phyloP scores from a whole-genome alignment of 2,329 filamentous ascomycete genomes.

The Thyridium curvatum region DNA sequence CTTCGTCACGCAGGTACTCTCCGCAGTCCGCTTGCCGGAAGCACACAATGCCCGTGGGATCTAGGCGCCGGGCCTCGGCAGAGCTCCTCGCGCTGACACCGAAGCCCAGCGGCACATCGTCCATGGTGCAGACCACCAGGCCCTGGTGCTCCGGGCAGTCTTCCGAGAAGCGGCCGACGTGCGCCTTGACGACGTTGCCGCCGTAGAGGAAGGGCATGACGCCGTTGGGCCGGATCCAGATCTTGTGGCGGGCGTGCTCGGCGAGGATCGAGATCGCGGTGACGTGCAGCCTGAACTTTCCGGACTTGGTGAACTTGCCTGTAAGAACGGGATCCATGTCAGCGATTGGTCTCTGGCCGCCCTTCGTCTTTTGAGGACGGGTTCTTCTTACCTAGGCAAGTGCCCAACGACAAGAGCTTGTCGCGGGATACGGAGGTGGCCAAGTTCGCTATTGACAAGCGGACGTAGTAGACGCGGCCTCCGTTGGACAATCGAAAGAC shows the following conservation, averaged over 20 bases:
- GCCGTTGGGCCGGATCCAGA: constrained; percentile 94
- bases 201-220: constrained; percentile 98
- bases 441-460: constrained; percentile 82
- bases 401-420: constrained; percentile 80
- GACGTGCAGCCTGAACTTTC: constrained; percentile 92
- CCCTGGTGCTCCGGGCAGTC: constrained; percentile 93
- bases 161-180: constrained; percentile 76
- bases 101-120: constrained; percentile 90
- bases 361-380: background rate
- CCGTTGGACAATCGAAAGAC: constrained; percentile 75
- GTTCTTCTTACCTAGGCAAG: constrained; percentile 58
- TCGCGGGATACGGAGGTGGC: constrained; percentile 80
- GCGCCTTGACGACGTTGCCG: constrained; percentile 69
- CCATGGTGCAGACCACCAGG: constrained; percentile 84
- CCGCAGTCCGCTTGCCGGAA: constrained; percentile 93
- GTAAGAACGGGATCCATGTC: background rate
- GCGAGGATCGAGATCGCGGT: constrained; percentile 83
- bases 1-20: constrained; percentile 85
- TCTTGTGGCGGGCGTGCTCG: constrained; percentile 88
- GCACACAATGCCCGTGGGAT: constrained; percentile 82
- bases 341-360: background rate
- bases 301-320: constrained; percentile 95
- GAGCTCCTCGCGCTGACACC: constrained; percentile 86
- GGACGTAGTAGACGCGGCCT: constrained; percentile 85
- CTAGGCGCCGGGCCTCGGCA: constrained; percentile 73